Evolutionary conservation across 805 yeast genomes (phyloP).

Genomic region (Yamadazyma takamatsuzukensis): DNA sequence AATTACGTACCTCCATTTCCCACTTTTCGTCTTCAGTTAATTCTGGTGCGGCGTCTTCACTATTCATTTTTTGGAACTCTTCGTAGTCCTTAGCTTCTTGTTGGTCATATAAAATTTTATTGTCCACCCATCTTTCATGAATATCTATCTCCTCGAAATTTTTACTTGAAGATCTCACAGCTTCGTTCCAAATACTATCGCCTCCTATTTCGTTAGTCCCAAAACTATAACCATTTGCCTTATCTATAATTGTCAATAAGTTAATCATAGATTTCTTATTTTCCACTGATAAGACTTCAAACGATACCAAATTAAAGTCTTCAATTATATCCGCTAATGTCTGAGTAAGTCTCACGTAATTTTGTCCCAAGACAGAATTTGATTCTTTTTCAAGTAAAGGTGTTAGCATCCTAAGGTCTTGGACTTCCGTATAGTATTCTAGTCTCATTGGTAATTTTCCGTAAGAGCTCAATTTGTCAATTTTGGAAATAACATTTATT

Average conservation of each 20-base stretch:
- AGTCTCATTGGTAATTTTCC: constrained; percentile 80
- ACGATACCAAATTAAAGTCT: constrained; percentile 83
- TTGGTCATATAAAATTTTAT: constrained; percentile 73
- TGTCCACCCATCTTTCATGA: constrained; percentile 94
- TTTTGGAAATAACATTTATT: constrained; percentile 86
- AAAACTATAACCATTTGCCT: constrained; percentile 89
- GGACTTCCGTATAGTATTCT: constrained; percentile 89
- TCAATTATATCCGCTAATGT: constrained; percentile 79
- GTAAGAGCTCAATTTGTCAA: constrained; percentile 73
- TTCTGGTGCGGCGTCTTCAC: constrained; percentile 33
- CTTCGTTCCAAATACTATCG: constrained; percentile 97
- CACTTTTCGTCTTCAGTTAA: constrained; percentile 66
- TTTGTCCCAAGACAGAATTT: constrained; percentile 56
- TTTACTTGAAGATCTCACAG: constrained; percentile 72
- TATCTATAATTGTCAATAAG: constrained; percentile 73
- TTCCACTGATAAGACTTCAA: constrained; percentile 86
- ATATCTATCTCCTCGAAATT: constrained; percentile 57
- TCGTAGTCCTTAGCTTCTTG: constrained; percentile 40
- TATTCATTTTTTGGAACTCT: constrained; percentile 30
- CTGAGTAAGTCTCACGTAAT: constrained; percentile 65
- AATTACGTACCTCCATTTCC: constrained; percentile 42
- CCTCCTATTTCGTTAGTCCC: constrained; percentile 95
- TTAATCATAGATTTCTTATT: constrained; percentile 90
- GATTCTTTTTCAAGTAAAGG: constrained; percentile 74
- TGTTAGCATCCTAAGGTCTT: constrained; percentile 65